These are phyloP conservation scores for Chlorella sp. DNA, from an alignment of 139 green algal genomes.

Conservation along the genomic window DNA sequence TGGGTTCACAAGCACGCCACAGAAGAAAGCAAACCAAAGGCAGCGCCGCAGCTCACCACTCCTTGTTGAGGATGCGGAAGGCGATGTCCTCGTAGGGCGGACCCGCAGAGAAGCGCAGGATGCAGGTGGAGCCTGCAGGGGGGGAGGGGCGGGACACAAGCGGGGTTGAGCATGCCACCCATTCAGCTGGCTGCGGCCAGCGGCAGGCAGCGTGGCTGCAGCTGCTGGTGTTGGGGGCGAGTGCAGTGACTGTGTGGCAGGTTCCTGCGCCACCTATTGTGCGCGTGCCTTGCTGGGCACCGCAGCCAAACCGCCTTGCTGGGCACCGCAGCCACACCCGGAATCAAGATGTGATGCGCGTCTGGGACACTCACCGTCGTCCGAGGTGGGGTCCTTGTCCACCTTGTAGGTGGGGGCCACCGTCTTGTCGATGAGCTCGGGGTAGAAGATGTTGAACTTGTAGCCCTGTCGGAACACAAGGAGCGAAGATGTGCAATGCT, in stretches of 20 bases:
- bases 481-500: too few relatives aligned
- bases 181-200: too few relatives aligned
- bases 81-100: slow-evolving; percentile 96
- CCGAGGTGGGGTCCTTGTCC: slow-evolving; percentile 74
- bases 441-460: slow-evolving; percentile 99
- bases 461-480: slow-evolving; percentile 94
- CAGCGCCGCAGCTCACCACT: slow-evolving; percentile 30
- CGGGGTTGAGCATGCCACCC: too few relatives aligned
- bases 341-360: too few relatives aligned
- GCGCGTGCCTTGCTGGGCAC: too few relatives aligned
- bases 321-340: too few relatives aligned
- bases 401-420: slow-evolving; percentile 71
- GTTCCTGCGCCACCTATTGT: too few relatives aligned
- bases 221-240: too few relatives aligned
- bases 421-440: slow-evolving; percentile 93
- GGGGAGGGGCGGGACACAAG: neutral
- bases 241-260: too few relatives aligned
- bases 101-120: slow-evolving; percentile 94
- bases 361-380: slow-evolving; percentile 61
- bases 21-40: neutral
- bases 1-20: too few relatives aligned
- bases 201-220: too few relatives aligned
- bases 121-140: slow-evolving; percentile 76
- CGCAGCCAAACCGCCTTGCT: too few relatives aligned
- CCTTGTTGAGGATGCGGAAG: slow-evolving; percentile 97